Evolutionary conservation across 331 rosid species (phyloP).

Genomic region (Dryas integrifolia): DNA sequence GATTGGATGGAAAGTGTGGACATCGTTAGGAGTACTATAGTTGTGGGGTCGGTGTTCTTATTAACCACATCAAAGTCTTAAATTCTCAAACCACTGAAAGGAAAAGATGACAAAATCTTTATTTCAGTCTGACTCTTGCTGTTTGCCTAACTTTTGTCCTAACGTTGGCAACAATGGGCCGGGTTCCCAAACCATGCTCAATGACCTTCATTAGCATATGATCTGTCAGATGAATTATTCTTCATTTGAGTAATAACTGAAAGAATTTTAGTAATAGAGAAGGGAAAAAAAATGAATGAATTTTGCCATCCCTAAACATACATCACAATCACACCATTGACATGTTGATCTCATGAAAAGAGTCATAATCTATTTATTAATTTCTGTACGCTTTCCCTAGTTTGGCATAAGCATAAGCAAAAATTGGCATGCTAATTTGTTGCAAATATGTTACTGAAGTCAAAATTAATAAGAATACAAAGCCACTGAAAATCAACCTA

Average conservation of each 20-base stretch:
- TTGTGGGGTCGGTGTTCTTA: constrained; percentile 50
- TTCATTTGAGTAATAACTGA: too few species aligned
- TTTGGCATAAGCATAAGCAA: not conserved
- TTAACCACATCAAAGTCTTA: not conserved
- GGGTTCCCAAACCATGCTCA: not conserved
- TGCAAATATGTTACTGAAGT: not conserved
- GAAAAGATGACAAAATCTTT: constrained; percentile 25
- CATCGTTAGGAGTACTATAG: constrained; percentile 31
- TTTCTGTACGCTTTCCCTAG: too few species aligned
- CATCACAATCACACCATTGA: not conserved
- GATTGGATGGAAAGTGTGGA: constrained; percentile 52
- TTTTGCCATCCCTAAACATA: not conserved
- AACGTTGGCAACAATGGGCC: not conserved
- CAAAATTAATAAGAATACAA: not conserved
- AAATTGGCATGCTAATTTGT: constrained; percentile 3
- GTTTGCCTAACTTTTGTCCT: not conserved
- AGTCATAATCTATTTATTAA: too few species aligned
- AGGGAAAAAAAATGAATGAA: not conserved
- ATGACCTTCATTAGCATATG: not conserved
- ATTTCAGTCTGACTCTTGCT: constrained; percentile 29
- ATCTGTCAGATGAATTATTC: too few species aligned
- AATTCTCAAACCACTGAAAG: constrained; percentile 22
- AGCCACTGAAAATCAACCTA: constrained; percentile 2
- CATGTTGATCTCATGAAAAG: too few species aligned
- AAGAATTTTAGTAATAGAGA: too few species aligned